Conservation (phyloP, 805 yeast genomes). For the Spathaspora girioi region DNA sequence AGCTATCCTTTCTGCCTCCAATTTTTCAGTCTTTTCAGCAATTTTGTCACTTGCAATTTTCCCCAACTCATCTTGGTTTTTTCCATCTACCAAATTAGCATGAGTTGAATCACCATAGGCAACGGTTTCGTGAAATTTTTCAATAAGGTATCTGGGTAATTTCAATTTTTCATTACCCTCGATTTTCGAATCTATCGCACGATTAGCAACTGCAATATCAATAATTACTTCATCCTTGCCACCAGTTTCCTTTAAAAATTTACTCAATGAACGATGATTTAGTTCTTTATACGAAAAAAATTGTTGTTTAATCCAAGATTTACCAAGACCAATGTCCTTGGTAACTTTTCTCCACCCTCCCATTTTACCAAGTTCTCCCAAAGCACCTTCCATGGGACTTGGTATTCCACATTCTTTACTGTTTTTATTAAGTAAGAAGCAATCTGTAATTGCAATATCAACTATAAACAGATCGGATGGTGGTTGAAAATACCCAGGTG, state of each 20-base stretch:
- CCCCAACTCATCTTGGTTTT: conserved; percentile 6
- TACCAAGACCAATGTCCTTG: conserved; percentile 46
- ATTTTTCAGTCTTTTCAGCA: conserved; percentile 1
- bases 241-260: conserved; percentile 3
- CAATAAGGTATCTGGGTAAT: conserved; percentile 26
- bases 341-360: conserved; percentile 41
- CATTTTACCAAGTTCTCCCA: conserved; percentile 20
- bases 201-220: conserved; percentile 36
- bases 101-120: conserved; percentile 27
- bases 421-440: conserved; percentile 19
- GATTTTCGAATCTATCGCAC: conserved; percentile 26
- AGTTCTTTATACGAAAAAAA: conserved; percentile 34
- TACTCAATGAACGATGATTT: conserved; percentile 16
- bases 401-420: conserved; percentile 26
- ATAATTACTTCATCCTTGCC: conserved; percentile 27
- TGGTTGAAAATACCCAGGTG: conserved; percentile 41
- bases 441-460: conserved; percentile 38
- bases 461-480: conserved; percentile 33
- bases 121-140: conserved; percentile 22
- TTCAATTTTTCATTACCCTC: conserved; percentile 33
- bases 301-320: conserved; percentile 40
- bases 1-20: conserved; percentile 5
- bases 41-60: conserved; percentile 1
- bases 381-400: conserved; percentile 14
- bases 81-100: conserved; percentile 8